Evolutionary conservation across 139 green algal genomes (phyloP).

Genomic region (Edaphochlamys debaryana): DNA sequence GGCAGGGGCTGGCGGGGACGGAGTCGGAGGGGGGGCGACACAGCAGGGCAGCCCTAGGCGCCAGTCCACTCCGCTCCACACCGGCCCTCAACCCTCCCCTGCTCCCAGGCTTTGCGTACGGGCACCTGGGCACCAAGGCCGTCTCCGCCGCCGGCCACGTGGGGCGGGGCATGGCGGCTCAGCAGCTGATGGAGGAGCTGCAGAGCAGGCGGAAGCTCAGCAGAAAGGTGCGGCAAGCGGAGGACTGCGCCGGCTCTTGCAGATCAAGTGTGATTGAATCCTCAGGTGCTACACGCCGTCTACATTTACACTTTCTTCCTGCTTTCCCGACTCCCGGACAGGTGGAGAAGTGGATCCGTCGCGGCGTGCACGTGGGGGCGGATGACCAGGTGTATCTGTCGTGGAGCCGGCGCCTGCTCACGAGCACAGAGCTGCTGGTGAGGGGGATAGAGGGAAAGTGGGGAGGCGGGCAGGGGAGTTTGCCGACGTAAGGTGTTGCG

Average conservation of each 20-base stretch:
- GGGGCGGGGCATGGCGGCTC: slow-evolving; percentile 62
- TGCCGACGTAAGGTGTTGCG: too few species aligned
- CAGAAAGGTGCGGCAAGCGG: slow-evolving; percentile 21
- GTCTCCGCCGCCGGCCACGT: slow-evolving; percentile 35
- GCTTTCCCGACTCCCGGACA: too few species aligned
- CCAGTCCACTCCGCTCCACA: not conserved
- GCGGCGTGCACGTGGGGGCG: slow-evolving; percentile 53
- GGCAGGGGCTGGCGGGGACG: not conserved
- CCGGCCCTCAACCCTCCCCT: too few species aligned
- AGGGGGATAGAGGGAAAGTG: too few species aligned
- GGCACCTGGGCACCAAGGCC: slow-evolving; percentile 54
- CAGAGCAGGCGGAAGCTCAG: slow-evolving; percentile 40
- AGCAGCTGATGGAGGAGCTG: slow-evolving; percentile 73
- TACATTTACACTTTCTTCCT: too few species aligned
- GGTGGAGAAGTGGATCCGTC: slow-evolving; percentile 45
- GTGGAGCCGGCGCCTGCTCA: slow-evolving; percentile 59
- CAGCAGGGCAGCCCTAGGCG: not conserved
- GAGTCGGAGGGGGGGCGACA: too few species aligned
- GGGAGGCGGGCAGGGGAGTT: too few species aligned
- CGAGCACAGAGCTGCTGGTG: slow-evolving; percentile 22
- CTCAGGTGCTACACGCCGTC: too few species aligned
- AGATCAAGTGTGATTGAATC: too few species aligned
- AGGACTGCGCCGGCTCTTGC: too few species aligned
- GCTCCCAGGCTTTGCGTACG: slow-evolving; percentile 43
- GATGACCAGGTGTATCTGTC: slow-evolving; percentile 48